phyloP scores from a whole-genome alignment of 2,329 filamentous ascomycete species.

The Stenocarpella maydis region DNA sequence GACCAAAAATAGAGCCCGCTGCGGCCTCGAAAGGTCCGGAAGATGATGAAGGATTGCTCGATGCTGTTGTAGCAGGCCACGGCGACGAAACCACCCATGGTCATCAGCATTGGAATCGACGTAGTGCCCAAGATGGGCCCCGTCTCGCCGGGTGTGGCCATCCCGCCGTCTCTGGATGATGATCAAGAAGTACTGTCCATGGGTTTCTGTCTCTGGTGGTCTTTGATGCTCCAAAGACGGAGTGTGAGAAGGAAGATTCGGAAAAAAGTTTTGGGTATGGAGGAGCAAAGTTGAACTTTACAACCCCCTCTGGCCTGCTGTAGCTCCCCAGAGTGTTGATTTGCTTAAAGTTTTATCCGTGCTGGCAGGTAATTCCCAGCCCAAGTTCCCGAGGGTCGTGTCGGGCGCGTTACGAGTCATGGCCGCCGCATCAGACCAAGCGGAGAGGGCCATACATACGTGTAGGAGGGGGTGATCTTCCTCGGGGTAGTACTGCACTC shows the following conservation, averaged over 20 bases:
- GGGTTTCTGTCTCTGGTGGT: not conserved
- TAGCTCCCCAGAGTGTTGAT: not conserved
- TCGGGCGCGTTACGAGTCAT: not conserved
- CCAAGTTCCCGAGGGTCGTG: no score
- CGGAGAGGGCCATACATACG: no score
- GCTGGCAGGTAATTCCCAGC: no score
- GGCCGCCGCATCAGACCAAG: not conserved
- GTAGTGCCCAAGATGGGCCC: not conserved
- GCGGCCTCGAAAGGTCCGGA: conserved; percentile 2
- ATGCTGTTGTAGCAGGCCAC: conserved; percentile 13
- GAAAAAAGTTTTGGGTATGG: not conserved
- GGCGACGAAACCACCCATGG: conserved; percentile 4
- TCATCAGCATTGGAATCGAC: not conserved
- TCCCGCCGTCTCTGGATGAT: not conserved
- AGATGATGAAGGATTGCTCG: not conserved
- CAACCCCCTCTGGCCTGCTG: not conserved
- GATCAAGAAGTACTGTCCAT: not conserved
- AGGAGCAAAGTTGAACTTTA: not conserved
- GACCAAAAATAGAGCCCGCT: conserved; percentile 15
- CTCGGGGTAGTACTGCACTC: no score
- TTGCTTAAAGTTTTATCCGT: not conserved
- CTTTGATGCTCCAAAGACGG: not conserved
- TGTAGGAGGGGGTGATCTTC: no score
- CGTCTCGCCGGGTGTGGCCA: not conserved
- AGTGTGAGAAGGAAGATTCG: not conserved